Percentiles rank a stretch among this genome's conserved stretches.
Evolutionary conservation across 345 rosid genomes (phyloP).

Genomic region (Brassica carinata): DNA sequence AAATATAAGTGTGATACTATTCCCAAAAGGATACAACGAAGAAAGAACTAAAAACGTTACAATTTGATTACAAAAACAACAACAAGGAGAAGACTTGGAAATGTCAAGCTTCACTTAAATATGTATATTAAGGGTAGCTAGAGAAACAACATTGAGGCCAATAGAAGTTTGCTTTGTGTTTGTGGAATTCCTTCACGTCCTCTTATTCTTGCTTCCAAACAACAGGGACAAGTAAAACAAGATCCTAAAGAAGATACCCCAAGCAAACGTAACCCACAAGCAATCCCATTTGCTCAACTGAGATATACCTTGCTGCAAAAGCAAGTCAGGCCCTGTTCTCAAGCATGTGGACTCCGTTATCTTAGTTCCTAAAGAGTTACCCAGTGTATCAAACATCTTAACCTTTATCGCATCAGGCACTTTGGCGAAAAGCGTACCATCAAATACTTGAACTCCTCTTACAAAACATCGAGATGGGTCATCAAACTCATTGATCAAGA

Average conservation of each 20-base stretch:
- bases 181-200: background rate
- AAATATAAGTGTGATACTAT: background rate
- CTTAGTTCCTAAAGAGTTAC: background rate
- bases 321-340: slow-evolving; percentile 1
- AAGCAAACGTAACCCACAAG: slow-evolving; percentile 1
- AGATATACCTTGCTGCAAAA: background rate
- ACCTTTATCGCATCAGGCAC: background rate
- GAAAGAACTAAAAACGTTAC: background rate
- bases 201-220: background rate
- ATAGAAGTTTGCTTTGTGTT: background rate
- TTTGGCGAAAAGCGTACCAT: background rate
- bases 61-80: background rate
- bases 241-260: background rate
- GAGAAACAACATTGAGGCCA: background rate
- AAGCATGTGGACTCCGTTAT: background rate
- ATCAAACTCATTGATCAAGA: background rate
- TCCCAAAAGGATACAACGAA: background rate
- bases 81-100: background rate
- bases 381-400: background rate
- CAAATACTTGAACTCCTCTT: background rate
- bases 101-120: background rate
- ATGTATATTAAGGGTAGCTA: background rate
- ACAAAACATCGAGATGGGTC: background rate
- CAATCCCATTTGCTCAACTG: slow-evolving; percentile 1
- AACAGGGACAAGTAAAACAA: background rate